Conservation (phyloP, 441 rosid genomes). For the Flueggea neowawraea region DNA sequence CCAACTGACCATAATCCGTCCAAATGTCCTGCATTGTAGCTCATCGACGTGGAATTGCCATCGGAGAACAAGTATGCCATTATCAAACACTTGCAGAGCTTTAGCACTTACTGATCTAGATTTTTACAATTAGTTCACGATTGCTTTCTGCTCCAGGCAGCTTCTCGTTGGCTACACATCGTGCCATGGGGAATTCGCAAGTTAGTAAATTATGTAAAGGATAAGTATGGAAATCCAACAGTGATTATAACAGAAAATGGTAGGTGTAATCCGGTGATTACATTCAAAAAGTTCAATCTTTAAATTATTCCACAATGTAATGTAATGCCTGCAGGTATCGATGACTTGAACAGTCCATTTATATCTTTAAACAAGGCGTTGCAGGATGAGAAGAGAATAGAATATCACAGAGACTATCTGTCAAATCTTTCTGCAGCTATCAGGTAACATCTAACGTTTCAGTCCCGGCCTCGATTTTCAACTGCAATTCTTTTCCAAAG, state of each 20-base stretch:
- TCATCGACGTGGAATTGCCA: slow-evolving; percentile 58
- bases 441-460: slow-evolving; percentile 36
- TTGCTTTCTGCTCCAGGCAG: slow-evolving; percentile 61
- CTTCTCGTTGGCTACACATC: slow-evolving; percentile 81
- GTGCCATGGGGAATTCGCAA: slow-evolving; percentile 85
- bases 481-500: too few relatives aligned
- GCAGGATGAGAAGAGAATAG: slow-evolving; percentile 74
- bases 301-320: background rate
- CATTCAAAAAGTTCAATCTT: background rate
- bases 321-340: slow-evolving; percentile 56
- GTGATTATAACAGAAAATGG: slow-evolving; percentile 79
- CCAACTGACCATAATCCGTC: slow-evolving; percentile 1
- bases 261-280: slow-evolving; percentile 13
- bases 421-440: slow-evolving; percentile 85
- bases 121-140: slow-evolving; percentile 14
- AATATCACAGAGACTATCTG: slow-evolving; percentile 76
- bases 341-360: slow-evolving; percentile 64
- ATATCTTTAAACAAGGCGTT: slow-evolving; percentile 52
- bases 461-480: background rate
- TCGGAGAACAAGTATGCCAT: slow-evolving; percentile 74
- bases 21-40: slow-evolving; percentile 39
- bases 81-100: slow-evolving; percentile 1
- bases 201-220: slow-evolving; percentile 56
- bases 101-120: slow-evolving; percentile 9
- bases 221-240: slow-evolving; percentile 71